phyloP scores from a whole-genome alignment of 2,329 filamentous ascomycete species.

The Pseudogymnoascus sp. region DNA sequence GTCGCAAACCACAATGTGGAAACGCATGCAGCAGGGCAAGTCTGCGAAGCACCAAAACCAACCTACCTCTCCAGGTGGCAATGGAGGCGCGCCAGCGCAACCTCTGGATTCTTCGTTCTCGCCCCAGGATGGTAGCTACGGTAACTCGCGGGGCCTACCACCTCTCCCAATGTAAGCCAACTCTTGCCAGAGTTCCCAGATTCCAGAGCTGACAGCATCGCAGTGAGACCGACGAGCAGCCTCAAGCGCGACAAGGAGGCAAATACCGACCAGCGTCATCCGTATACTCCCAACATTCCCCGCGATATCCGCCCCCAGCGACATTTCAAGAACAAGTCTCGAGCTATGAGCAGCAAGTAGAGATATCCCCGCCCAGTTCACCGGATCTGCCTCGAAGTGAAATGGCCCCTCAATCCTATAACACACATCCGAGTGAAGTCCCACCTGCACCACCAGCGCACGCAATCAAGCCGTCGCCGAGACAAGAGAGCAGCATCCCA shows the following conservation, averaged over 20 bases:
- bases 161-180: conserved; percentile 33
- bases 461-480: conserved; percentile 13
- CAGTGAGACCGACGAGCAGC: conserved; percentile 16
- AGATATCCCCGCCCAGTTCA: conserved; percentile 40
- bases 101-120: background rate
- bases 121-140: background rate
- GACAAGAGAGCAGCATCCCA: conserved; percentile 26
- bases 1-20: conserved; percentile 41
- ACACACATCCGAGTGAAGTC: background rate
- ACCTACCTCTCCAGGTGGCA: background rate
- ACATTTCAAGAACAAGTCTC: conserved; percentile 13
- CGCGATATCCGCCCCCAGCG: conserved; percentile 20
- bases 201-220: background rate
- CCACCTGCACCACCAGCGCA: background rate
- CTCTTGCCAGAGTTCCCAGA: too few relatives aligned
- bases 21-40: conserved; percentile 36
- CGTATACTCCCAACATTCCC: conserved; percentile 51
- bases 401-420: background rate
- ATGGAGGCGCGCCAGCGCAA: background rate
- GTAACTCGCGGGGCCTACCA: conserved; percentile 29
- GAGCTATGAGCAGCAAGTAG: conserved; percentile 19
- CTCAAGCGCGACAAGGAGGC: conserved; percentile 20
- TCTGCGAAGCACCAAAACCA: background rate
- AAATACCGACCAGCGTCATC: conserved; percentile 49
- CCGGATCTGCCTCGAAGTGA: conserved; percentile 23